Base-by-base conservation (phyloP, 169 alveolate genomes). In the Hammondia hammondi region DNA sequence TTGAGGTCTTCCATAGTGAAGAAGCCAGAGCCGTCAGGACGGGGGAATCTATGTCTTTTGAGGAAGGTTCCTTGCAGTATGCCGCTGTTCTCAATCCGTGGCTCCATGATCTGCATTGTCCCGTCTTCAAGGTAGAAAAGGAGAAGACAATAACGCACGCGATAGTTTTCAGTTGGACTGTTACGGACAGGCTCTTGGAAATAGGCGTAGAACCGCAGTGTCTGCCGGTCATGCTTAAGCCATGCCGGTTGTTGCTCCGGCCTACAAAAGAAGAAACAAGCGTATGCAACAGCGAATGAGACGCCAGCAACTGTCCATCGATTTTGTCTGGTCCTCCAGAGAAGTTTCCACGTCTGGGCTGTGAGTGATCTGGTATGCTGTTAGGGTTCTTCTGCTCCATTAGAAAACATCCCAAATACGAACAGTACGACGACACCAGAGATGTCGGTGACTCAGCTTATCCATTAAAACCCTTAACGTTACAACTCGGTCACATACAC, bases 201-300 rank as follows among this genome's bases (percentile, higher is more conserved):
- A 89, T 97, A 98, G 43, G 97, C 98, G 88, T 92, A 93, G 95
- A 98, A 98, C 91, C 97, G 96, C 52, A 98, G 96, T 7, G 97
- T 98, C 91, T 97, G 96, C 87, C 97, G 95, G 90, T 98, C 99
- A 92, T 98, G 97, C 93, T 97, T 97, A 72, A 98, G 97, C 98
- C 99, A 98, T 85, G 97, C 96, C n/a, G 99, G 99, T 39, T 97
- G 96, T 39, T 94, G 95, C 70, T 94, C 94, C n/a, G 99, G 99
- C 67, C 98, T 97, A 92, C 4, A 2, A 56, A 32, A 17, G 46
- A 35, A 82, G 88, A 43, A 43, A 37, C 48, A 48, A 5, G 14
- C 19, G 61, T 52, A 14, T 52, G 61, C 19, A 14, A 52, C 61
- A 52, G 9, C 24, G 19, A 12, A 29, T 5, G 57, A 7, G 7